These are phyloP conservation scores for Nymphaea thermarum DNA, from an alignment of 164 flowering plant genomes.

Conservation along the genomic window DNA sequence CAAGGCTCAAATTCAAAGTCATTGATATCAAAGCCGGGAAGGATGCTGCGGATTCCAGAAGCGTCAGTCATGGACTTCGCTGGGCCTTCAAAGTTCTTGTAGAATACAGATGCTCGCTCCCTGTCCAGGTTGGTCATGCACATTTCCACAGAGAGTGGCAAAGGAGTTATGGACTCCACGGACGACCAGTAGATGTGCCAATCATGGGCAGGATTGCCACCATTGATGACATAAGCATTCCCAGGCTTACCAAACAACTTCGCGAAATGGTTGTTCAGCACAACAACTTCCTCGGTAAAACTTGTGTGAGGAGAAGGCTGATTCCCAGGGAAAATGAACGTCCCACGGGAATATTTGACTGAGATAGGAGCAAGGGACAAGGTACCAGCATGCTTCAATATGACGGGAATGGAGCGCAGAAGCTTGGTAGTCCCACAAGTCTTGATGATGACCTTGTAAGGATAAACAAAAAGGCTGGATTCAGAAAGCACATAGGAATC, in stretches of 20 bases:
- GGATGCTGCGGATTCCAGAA: constrained; percentile 39
- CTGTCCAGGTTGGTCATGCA: constrained; percentile 68
- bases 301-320: constrained; percentile 59
- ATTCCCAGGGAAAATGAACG: constrained; percentile 45
- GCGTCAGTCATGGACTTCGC: constrained; percentile 40
- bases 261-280: constrained; percentile 32
- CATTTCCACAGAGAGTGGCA: constrained; percentile 35
- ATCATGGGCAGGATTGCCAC: constrained; percentile 18
- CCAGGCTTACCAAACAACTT: constrained; percentile 11
- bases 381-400: constrained; percentile 26
- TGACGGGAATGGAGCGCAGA: constrained; percentile 36
- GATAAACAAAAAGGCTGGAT: constrained; percentile 60
- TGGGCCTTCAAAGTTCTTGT: constrained; percentile 23
- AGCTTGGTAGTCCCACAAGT: constrained; percentile 28
- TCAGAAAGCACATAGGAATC: constrained; percentile 76
- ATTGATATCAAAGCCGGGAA: constrained; percentile 42
- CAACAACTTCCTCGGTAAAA: constrained; percentile 53
- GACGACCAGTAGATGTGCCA: constrained; percentile 70
- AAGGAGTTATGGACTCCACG: neutral
- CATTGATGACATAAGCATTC: constrained; percentile 31
- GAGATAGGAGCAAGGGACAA: constrained; percentile 29
- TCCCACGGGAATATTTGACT: constrained; percentile 53
- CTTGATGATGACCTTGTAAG: constrained; percentile 31
- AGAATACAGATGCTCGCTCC: constrained; percentile 40
- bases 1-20: constrained; percentile 78